Conservation (phyloP, 768 basidiomycete species). For the Collybiopsis confluens region DNA sequence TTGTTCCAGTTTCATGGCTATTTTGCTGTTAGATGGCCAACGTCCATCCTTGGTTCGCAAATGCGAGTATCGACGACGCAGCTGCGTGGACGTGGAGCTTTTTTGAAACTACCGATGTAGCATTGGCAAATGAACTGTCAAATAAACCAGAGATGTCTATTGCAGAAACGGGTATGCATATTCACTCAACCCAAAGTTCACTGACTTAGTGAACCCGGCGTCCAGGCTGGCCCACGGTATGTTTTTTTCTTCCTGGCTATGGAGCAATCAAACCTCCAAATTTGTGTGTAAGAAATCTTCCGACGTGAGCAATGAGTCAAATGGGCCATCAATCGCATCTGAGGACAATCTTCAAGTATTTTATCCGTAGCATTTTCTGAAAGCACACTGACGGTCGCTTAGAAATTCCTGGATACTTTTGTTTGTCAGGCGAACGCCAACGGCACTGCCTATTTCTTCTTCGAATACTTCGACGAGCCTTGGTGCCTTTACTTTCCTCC, state of each 20-base stretch:
- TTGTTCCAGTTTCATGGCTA: background rate
- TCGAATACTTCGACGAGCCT: conserved; percentile 29
- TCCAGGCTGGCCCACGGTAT: conserved; percentile 70
- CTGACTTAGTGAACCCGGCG: background rate
- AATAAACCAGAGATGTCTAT: conserved; percentile 85
- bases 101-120: conserved; percentile 64
- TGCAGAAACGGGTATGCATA: conserved; percentile 64
- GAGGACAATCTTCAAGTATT: conserved; percentile 54
- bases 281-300: conserved; percentile 46
- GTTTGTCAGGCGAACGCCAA: conserved; percentile 84
- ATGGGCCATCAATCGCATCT: conserved; percentile 67
- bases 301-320: conserved; percentile 49
- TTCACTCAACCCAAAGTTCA: background rate
- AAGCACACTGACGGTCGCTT: background rate
- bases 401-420: conserved; percentile 83
- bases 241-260: background rate
- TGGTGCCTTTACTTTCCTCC: background rate
- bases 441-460: conserved; percentile 86
- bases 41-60: conserved; percentile 92
- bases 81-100: conserved; percentile 81
- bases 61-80: conserved; percentile 57
- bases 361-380: background rate
- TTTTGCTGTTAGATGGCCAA: conserved; percentile 55
- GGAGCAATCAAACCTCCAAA: background rate
- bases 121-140: conserved; percentile 41